Conservation (phyloP, 495 filamentous ascomycete genomes). For the Neurospora sp. region DNA sequence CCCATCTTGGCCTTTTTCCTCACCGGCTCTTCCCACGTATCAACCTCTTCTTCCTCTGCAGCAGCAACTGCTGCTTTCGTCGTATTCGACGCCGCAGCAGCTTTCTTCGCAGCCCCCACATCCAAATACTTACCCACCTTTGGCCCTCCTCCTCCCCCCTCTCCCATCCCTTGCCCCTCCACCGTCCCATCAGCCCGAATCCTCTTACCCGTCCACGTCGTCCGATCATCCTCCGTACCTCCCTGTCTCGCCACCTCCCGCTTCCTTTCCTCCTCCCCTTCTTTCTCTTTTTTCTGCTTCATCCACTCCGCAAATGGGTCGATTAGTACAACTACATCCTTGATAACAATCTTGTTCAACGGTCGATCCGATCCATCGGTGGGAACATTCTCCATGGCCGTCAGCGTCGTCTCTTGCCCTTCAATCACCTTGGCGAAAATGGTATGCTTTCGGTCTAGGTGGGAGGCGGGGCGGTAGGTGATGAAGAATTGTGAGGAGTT, state of each 20-base stretch:
- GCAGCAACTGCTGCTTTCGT: background rate
- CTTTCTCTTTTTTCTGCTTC: slow-evolving; percentile 48
- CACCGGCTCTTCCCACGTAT: slow-evolving; percentile 52
- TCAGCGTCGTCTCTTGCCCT: slow-evolving; percentile 53
- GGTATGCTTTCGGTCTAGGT: slow-evolving; percentile 93
- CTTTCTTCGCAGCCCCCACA: slow-evolving; percentile 30
- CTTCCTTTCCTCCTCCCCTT: slow-evolving; percentile 39
- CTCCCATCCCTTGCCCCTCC: slow-evolving; percentile 24
- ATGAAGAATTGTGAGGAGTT: slow-evolving; percentile 96
- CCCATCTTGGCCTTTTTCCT: slow-evolving; percentile 75
- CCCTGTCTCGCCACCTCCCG: slow-evolving; percentile 39
- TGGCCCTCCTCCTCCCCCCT: slow-evolving; percentile 5
- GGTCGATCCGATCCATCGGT: slow-evolving; percentile 62
- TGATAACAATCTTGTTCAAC: slow-evolving; percentile 62
- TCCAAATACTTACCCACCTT: slow-evolving; percentile 78
- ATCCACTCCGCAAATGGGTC: slow-evolving; percentile 93
- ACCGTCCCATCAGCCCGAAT: slow-evolving; percentile 51
- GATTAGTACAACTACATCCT: slow-evolving; percentile 76
- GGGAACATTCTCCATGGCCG: slow-evolving; percentile 60
- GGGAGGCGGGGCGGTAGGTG: slow-evolving; percentile 68
- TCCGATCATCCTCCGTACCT: slow-evolving; percentile 67
- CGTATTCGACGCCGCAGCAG: background rate
- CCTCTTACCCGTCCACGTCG: slow-evolving; percentile 88
- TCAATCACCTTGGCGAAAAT: slow-evolving; percentile 82
- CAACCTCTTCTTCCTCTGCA: slow-evolving; percentile 32